Evolutionary conservation across 805 yeast species (phyloP).

Genomic region (Grigorovia transvaalensis): DNA sequence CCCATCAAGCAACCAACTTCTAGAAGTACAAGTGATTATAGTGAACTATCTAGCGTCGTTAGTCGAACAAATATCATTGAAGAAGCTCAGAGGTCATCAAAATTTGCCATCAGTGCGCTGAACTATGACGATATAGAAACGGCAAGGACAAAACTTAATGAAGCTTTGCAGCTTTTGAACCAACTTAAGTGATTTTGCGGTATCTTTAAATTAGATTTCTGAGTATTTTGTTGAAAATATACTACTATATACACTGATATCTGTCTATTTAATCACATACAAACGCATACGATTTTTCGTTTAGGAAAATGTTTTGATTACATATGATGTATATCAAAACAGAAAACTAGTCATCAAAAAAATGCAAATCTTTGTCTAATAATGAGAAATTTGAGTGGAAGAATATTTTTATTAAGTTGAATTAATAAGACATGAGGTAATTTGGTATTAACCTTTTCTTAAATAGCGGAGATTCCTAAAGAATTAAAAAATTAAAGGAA

Average conservation of each 20-base stretch:
- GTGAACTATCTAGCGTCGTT: conserved; percentile 36
- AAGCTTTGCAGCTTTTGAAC: conserved; percentile 39
- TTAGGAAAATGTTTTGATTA: not conserved
- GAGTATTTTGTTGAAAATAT: conserved; percentile 1
- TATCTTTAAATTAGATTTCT: not conserved
- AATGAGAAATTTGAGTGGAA: not conserved
- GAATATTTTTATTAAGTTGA: conserved; percentile 6
- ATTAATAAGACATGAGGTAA: conserved; percentile 1
- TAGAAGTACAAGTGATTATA: too few species aligned
- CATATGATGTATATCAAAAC: not conserved
- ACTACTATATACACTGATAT: not conserved
- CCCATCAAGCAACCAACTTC: too few species aligned
- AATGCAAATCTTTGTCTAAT: not conserved
- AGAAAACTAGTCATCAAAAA: too few species aligned
- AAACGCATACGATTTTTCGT: not conserved
- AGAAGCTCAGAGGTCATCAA: conserved; percentile 57
- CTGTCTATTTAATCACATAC: too few species aligned
- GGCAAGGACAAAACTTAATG: conserved; percentile 49
- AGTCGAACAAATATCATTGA: conserved; percentile 46
- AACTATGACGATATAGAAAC: conserved; percentile 66
- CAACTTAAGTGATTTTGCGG: too few species aligned
- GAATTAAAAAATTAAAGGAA: not conserved
- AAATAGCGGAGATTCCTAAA: too few species aligned
- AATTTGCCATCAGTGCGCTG: conserved; percentile 68
- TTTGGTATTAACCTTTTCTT: not conserved